Base-by-base conservation (phyloP, 1,284 basidiomycete genomes). In the Heliocybe sulcata region DNA sequence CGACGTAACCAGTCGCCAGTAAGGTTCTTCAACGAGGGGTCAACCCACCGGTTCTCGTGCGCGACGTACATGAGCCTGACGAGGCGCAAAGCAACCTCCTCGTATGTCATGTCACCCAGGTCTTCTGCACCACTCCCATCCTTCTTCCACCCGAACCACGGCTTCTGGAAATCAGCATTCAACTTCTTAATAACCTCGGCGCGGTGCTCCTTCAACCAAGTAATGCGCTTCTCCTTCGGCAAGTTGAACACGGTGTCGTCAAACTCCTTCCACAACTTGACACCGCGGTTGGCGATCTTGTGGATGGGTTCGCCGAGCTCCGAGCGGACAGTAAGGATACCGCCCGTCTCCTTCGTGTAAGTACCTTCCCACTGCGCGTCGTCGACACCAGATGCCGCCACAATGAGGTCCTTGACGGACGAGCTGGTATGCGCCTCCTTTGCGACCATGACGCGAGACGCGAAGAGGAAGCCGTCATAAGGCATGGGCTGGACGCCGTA, bases 281-380 rank as follows among this genome's bases (percentile, higher is more conserved):
- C 92, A 55, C 83, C 97, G 52, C 97, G 90, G 51, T 88, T 99
- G 53, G 96, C 94, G 67, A 98, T 92, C 80, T 99, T 98, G 79
- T 99, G 96, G 66, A 99, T 99, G 25, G 95, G 95, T 72, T 99
- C 97, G 53, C 96, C 96, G 51, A 99, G 83, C 78, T 99, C 97
- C 2, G 95, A 98, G 63, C 90, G 91, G 61, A 99, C 97, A 9
- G 96, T 98, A 59, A 99, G 81, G 65, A 98, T 91, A 53, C 95
- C 95, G 61, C 96, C 96, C 10, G 94, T 97, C 60, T 94, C 91
- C 73, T 92, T 94, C 62, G 82, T 75, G 70, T 99, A 99, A 1
- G 96, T 98, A 47, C 89, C 92, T 69, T 99, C 96, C 96, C 95
- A 98, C 58, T 88, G 78, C 56, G 78, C 79, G 66, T 99, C 94